A percentile compares a stretch with the other conserved stretches of the same genome.
Evolutionary conservation across 371 early-diverging fungal species (phyloP).

Genomic region (Phascolomyces articulosus): DNA sequence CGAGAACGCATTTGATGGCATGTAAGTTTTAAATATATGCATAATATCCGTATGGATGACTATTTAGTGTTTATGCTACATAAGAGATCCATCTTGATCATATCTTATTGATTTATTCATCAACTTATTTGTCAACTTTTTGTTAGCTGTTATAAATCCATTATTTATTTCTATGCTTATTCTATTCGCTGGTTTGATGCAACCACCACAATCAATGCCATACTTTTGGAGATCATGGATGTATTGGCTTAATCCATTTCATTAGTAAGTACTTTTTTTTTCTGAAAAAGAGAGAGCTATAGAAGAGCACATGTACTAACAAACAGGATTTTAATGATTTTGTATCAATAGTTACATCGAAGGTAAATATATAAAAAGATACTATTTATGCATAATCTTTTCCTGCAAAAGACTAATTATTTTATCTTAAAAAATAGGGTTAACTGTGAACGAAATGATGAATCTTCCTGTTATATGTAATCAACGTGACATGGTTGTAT

Average conservation of each 20-base stretch:
- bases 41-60: no score
- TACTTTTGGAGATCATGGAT: conserved; percentile 74
- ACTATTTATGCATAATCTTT: no score
- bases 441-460: conserved; percentile 65
- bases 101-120: background rate
- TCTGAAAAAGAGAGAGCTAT: no score
- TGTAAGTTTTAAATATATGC: background rate
- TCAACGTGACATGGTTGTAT: conserved; percentile 41
- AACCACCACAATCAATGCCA: conserved; percentile 61
- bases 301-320: no score
- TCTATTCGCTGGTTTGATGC: conserved; percentile 70
- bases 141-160: conserved; percentile 58
- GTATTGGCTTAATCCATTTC: conserved; percentile 47
- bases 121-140: background rate
- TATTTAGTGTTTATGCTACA: background rate
- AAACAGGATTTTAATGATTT: no score
- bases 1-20: conserved; percentile 46
- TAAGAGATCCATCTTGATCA: no score
- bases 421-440: no score
- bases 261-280: conserved; percentile 18
- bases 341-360: conserved; percentile 12
- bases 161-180: conserved; percentile 57
- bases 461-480: conserved; percentile 48
- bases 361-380: background rate
- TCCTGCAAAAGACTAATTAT: no score